Percentiles rank a stretch among this genome's conserved stretches.
Conservation (phyloP, 2,329 filamentous ascomycete species). For the Graphilbum ipis-grandicollis region DNA sequence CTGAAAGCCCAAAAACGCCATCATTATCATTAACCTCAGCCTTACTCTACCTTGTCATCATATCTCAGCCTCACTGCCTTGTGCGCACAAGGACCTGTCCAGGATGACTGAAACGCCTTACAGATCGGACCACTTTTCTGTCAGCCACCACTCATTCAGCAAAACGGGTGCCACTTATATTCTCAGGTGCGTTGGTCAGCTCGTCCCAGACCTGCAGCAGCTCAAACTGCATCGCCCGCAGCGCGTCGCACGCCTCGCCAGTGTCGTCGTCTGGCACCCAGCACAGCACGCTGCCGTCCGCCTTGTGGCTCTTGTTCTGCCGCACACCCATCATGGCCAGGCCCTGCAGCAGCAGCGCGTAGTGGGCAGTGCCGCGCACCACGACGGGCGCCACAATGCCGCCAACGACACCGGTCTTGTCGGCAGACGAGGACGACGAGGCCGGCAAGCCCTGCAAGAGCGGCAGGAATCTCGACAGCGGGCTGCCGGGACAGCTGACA, state of each 20-base stretch:
- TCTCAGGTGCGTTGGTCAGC: constrained; percentile 45
- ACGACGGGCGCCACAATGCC: constrained; percentile 72
- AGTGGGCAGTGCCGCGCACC: constrained; percentile 51
- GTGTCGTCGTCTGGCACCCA: constrained; percentile 68
- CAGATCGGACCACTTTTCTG: too few species aligned
- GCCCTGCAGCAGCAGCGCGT: constrained; percentile 48
- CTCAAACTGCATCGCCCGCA: constrained; percentile 66
- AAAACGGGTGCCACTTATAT: too few species aligned
- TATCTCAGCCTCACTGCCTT: too few species aligned
- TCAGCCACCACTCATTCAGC: too few species aligned
- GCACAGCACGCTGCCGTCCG: constrained; percentile 56
- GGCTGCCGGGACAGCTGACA: constrained; percentile 54
- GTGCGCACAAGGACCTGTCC: too few species aligned
- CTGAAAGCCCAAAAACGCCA: too few species aligned
- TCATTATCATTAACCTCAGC: too few species aligned
- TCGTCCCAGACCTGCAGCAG: constrained; percentile 70
- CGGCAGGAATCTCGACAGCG: constrained; percentile 53
- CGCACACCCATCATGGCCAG: constrained; percentile 65
- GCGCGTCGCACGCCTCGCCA: constrained; percentile 51
- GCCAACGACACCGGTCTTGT: constrained; percentile 21
- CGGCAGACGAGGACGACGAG: not conserved
- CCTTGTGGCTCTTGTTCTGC: constrained; percentile 65
- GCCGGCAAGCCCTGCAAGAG: constrained; percentile 27
- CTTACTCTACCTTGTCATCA: too few species aligned
- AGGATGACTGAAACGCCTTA: too few species aligned